Evolutionary conservation across 345 rosid species (phyloP).

Genomic region (Firmiana major): DNA sequence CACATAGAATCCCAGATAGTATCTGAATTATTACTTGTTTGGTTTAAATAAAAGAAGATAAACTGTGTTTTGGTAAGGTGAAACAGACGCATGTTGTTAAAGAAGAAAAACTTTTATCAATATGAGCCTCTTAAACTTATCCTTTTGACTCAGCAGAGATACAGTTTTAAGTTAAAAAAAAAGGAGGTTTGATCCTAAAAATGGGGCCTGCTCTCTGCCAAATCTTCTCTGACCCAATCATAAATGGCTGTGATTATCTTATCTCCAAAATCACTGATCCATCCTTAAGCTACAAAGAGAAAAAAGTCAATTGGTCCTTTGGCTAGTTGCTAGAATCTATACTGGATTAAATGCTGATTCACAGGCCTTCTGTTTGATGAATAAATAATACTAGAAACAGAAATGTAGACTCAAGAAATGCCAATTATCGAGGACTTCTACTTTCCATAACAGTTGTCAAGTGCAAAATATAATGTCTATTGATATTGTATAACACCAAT

Average conservation of each 20-base stretch:
- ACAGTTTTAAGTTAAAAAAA: not conserved
- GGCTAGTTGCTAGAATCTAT: not conserved
- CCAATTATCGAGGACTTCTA: not conserved
- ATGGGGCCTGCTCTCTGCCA: not conserved
- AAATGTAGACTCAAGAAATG: not conserved
- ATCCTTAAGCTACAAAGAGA: not conserved
- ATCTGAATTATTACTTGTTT: not conserved
- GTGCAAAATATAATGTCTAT: not conserved
- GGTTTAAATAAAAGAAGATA: not conserved
- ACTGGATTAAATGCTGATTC: not conserved
- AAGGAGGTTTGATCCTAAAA: not conserved
- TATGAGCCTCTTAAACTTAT: constrained; percentile 17
- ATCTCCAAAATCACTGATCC: not conserved
- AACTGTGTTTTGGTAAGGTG: not conserved
- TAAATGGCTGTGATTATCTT: not conserved
- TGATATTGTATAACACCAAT: not conserved
- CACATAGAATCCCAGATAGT: not conserved
- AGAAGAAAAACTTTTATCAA: not conserved
- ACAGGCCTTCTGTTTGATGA: not conserved
- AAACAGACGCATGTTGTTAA: not conserved
- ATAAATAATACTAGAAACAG: not conserved
- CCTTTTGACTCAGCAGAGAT: constrained; percentile 29
- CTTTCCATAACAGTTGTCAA: not conserved
- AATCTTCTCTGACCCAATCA: not conserved
- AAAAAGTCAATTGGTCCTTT: not conserved